Conservation (phyloP, 345 rosid species). For the Adansonia digitata region DNA sequence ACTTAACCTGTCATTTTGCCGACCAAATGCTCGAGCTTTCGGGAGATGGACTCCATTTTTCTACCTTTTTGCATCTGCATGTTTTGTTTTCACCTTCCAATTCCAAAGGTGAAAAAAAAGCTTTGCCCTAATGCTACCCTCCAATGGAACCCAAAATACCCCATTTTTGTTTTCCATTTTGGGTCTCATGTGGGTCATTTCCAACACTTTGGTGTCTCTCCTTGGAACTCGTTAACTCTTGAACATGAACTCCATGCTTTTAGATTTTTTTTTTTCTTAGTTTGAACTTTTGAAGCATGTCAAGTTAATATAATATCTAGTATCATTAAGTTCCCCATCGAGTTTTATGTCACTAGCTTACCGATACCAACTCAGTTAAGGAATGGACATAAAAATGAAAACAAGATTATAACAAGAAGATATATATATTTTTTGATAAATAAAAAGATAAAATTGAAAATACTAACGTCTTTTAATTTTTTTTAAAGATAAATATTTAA, state of each 20-base stretch:
- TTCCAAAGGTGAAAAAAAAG: not conserved
- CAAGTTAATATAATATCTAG: not conserved
- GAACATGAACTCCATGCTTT: not conserved
- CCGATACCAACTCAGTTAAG: no score
- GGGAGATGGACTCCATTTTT: not conserved
- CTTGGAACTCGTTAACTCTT: not conserved
- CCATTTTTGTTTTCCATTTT: not conserved
- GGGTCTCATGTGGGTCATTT: constrained; percentile 30
- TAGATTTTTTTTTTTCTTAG: no score
- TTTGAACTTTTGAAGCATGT: not conserved
- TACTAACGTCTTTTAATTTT: no score
- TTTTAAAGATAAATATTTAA: no score
- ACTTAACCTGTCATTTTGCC: constrained; percentile 14
- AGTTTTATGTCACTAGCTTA: no score
- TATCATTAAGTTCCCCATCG: not conserved
- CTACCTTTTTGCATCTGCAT: no score
- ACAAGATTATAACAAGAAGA: no score
- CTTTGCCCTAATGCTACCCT: not conserved
- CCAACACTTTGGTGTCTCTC: not conserved
- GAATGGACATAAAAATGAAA: no score
- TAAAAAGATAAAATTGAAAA: no score
- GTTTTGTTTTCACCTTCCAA: constrained; percentile 8
- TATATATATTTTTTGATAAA: no score
- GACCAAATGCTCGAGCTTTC: constrained; percentile 23
- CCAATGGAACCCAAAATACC: constrained; percentile 6